Percentiles rank a stretch among this genome's conserved stretches.
phyloP scores from a whole-genome alignment of 345 rosid genomes.

The Limnanthes douglasii region DNA sequence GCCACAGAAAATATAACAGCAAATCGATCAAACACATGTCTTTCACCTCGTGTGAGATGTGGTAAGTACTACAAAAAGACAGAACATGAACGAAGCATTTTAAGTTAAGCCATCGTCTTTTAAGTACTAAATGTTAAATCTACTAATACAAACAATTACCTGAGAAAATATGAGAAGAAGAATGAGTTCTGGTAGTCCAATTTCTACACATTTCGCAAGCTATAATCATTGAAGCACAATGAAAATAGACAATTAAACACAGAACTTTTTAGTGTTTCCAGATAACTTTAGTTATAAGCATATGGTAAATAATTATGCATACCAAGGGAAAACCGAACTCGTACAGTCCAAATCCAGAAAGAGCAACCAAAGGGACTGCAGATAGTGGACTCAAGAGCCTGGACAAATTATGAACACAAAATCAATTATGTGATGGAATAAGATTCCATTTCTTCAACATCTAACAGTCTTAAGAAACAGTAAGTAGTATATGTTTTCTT shows the following conservation, averaged over 20 bases:
- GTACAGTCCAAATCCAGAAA: slow-evolving; percentile 90
- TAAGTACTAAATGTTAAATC: too few relatives aligned
- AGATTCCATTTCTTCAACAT: too few relatives aligned
- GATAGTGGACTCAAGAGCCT: slow-evolving; percentile 87
- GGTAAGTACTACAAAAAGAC: slow-evolving; percentile 60
- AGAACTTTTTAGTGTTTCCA: too few relatives aligned
- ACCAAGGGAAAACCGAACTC: slow-evolving; percentile 92
- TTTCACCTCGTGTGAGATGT: slow-evolving; percentile 42
- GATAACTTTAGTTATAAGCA: too few relatives aligned
- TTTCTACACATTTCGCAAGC: slow-evolving; percentile 92
- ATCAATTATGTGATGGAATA: too few relatives aligned
- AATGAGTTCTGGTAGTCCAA: slow-evolving; percentile 77
- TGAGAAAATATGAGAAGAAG: slow-evolving; percentile 71
- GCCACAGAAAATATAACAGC: slow-evolving; percentile 79
- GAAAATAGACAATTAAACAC: too few relatives aligned
- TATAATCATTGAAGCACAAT: slow-evolving; percentile 14
- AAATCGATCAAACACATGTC: slow-evolving; percentile 58
- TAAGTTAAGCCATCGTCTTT: not conserved
- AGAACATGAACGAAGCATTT: not conserved
- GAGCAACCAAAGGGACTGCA: slow-evolving; percentile 80
- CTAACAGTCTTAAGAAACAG: too few relatives aligned
- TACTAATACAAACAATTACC: slow-evolving; percentile 19
- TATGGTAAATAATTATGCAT: slow-evolving; percentile 7
- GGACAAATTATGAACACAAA: slow-evolving; percentile 7
- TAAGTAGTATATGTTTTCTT: too few relatives aligned